phyloP scores from a whole-genome alignment of 129 eudicot genomes.

The Tagetes erecta region DNA sequence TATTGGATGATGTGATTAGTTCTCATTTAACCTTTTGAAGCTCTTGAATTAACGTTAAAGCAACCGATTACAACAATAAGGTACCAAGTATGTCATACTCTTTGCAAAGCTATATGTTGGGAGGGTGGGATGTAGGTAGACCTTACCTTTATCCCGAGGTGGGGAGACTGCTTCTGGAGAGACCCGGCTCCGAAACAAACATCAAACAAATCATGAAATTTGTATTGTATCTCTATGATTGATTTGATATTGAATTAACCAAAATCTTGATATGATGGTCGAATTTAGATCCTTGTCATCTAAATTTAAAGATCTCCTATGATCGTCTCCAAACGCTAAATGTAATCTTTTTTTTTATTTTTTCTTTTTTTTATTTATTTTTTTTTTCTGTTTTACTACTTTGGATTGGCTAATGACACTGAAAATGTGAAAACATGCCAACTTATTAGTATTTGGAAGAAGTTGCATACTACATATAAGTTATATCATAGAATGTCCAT shows the following conservation, averaged over 20 bases:
- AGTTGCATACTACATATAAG: background rate
- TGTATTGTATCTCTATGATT: background rate
- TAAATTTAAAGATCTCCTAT: background rate
- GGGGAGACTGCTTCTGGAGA: no score
- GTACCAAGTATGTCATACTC: no score
- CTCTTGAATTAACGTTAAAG: background rate
- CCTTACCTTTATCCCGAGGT: background rate
- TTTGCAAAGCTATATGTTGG: no score
- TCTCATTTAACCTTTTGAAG: background rate
- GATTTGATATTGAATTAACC: background rate
- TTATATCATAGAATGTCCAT: background rate
- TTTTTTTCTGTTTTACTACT: background rate
- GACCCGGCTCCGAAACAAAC: background rate
- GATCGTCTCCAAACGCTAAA: background rate
- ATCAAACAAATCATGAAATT: background rate
- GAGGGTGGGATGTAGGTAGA: no score
- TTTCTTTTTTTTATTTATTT: background rate
- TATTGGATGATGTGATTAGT: slow-evolving; percentile 1
- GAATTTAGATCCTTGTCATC: background rate
- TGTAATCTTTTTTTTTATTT: background rate
- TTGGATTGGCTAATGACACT: slow-evolving; percentile 4
- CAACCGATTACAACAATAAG: no score
- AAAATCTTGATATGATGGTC: background rate
- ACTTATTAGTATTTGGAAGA: background rate
- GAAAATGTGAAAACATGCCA: background rate